Conservation (phyloP, 2,329 filamentous ascomycete genomes). For the Arthroderma sp. region DNA sequence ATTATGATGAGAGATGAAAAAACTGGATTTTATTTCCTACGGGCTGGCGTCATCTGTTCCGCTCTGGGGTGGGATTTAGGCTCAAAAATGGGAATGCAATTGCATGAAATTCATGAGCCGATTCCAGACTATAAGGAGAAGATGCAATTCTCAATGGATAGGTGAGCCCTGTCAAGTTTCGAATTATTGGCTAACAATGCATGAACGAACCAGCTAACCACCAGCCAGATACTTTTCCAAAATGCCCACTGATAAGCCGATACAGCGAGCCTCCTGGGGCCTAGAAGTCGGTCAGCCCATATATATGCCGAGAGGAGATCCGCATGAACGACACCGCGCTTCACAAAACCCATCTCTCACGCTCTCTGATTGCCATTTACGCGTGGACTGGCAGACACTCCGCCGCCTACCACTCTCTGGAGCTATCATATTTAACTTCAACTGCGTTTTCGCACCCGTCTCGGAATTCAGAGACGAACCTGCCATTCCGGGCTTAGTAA, state of each 20-base stretch:
- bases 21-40: constrained; percentile 60
- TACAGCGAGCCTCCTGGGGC: constrained; percentile 76
- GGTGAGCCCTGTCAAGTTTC: constrained; percentile 34
- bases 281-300: constrained; percentile 63
- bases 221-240: constrained; percentile 60
- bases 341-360: constrained; percentile 45
- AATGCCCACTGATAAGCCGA: constrained; percentile 58
- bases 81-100: constrained; percentile 56
- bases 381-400: constrained; percentile 82
- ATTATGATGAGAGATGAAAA: constrained; percentile 59
- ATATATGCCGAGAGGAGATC: constrained; percentile 58
- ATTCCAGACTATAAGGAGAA: constrained; percentile 80
- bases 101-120: constrained; percentile 58
- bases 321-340: constrained; percentile 47
- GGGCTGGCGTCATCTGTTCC: constrained; percentile 66
- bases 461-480: constrained; percentile 57
- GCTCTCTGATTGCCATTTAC: constrained; percentile 49
- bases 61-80: constrained; percentile 67
- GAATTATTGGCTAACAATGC: background rate
- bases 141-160: constrained; percentile 78
- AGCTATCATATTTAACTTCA: constrained; percentile 76
- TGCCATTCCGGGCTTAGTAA: constrained; percentile 55
- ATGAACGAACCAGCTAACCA: background rate
- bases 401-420: constrained; percentile 64
- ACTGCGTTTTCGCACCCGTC: constrained; percentile 67